Evolutionary conservation across 176 grass and related monocot genomes (phyloP), one percentile per base, ranked within the genome.

Genomic region (Pontederia paniculata): DNA sequence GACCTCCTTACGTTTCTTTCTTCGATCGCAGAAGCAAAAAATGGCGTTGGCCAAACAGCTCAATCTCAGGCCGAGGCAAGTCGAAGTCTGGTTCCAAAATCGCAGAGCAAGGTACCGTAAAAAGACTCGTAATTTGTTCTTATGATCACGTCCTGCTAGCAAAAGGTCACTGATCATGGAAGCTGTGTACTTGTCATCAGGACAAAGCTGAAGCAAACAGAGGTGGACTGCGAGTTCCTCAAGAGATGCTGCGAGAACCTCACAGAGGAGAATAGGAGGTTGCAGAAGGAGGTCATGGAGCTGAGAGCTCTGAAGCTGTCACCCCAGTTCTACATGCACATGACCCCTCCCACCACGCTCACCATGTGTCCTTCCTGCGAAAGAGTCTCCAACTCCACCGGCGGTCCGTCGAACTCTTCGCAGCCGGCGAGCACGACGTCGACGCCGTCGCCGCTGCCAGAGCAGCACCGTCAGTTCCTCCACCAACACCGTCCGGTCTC

Each of bases 81-180:
- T 88, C 8, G 85, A 88, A 47, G 85, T 88, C 49, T 88, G 85
- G 85, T 88, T 83, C 73, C 85, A 88, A 65, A 88, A 88, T 45
- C 69, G 85, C 28, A 73, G 80, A 50, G 85, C 85, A 50, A 80
- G 84, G 84, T 88, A 63, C 45, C 15, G 60, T 28, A 42, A 4
- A 50, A 50, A 50, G 8, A 4, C n/a, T 17, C n/a, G 14, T 17
- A n/a, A 16, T 13, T 50, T 50, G 3, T n/a, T 50, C 12, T 50
- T 50, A 13, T 50, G 15, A n/a, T 50, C n/a, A 13, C 6, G 4
- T 13, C 48, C 9, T 9, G 6, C 14, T n/a, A 15, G 1, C 49
- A 51, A 0, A 56, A 14, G 5, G 20, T 1, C 13, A 22, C 21
- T 22, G 4, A 13, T 22, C 20, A 23, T 56, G 54, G 11, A 16